A percentile compares a stretch with the other conserved stretches of the same genome.
phyloP scores from a whole-genome alignment of 1,284 basidiomycete species.

The Apiotrichum sp. region DNA sequence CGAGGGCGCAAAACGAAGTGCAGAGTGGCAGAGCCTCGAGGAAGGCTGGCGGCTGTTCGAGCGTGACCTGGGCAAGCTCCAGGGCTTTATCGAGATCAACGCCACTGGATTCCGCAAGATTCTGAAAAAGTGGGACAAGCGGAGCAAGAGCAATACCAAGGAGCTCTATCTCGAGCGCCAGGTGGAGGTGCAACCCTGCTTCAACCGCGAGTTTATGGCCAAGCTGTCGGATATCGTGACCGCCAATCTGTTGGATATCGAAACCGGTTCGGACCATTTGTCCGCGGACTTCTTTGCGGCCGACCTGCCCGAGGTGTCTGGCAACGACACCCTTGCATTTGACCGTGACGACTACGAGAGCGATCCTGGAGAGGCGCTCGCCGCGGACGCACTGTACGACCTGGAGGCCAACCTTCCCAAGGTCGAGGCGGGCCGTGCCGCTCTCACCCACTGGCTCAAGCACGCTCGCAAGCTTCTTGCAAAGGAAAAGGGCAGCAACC shows the following conservation, averaged over 20 bases:
- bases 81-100: constrained; percentile 98
- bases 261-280: constrained; percentile 66
- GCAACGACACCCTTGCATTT: constrained; percentile 54
- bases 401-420: constrained; percentile 78
- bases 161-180: constrained; percentile 95
- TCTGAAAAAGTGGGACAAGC: constrained; percentile 98
- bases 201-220: constrained; percentile 95
- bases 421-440: constrained; percentile 55
- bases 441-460: constrained; percentile 63
- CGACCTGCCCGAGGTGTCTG: constrained; percentile 39
- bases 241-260: constrained; percentile 84
- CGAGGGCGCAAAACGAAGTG: constrained; percentile 53
- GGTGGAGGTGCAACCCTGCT: constrained; percentile 96
- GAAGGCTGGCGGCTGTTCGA: constrained; percentile 95
- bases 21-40: constrained; percentile 87
- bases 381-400: constrained; percentile 68
- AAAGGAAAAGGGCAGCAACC: constrained; percentile 39
- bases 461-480: constrained; percentile 49
- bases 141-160: constrained; percentile 87
- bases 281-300: constrained; percentile 52
- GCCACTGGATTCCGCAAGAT: constrained; percentile 97
- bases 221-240: constrained; percentile 93
- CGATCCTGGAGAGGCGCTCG: constrained; percentile 45
- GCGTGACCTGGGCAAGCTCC: constrained; percentile 90
- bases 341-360: constrained; percentile 58